Base-by-base conservation (phyloP, 2,329 filamentous ascomycete genomes). In the Cordyceps militaris region DNA sequence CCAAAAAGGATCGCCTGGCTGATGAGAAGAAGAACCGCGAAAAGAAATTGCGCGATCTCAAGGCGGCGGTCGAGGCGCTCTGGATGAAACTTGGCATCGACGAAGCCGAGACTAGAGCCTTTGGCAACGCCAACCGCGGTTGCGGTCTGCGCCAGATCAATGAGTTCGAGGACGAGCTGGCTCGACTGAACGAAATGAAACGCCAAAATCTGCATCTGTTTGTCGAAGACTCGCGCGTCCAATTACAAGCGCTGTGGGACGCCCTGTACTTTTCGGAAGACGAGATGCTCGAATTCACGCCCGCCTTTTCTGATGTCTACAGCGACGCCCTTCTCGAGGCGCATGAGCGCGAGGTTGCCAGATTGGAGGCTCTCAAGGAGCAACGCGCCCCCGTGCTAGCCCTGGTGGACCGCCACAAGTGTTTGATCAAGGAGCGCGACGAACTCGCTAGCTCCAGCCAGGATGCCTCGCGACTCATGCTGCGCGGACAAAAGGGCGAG, bases 211-310 rank as follows among this genome's bases (percentile, higher is more conserved):
- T 99, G 61, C 92, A 97, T 69, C 74, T 97, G 4, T 99, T 99
- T 66, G 91, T 99, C 11, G 94, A 97, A 70, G 94, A 99, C 74
- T 88, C 93, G 21, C 84, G 95, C 42, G 89, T 85, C 73, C 90
- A 89, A 69, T 80, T 99, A 11, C 93, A 97, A 71, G 92, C 95
- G 67, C 83, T 99, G 0, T 99, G 95, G 94, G 94, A 99, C 69
- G 80, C 84, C 0, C 76, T 99, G 1, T 97, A 94, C 76, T 92
- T 95, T 68, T 96, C 90, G 0, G 94, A 99, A 69, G 94, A 99
- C 67, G 94, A 99, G 74, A 97, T 97, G 92, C 83, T 97, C 58
- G 92, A 97, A 64, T 99, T 99, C 65, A 94, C 92, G 0, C 94
- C 95, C 0, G 94, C 92, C 43, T 97, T 97, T 70, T 96, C 91